Conservation (phyloP, 2,329 filamentous ascomycete genomes). For the Fusarium torreyae region DNA sequence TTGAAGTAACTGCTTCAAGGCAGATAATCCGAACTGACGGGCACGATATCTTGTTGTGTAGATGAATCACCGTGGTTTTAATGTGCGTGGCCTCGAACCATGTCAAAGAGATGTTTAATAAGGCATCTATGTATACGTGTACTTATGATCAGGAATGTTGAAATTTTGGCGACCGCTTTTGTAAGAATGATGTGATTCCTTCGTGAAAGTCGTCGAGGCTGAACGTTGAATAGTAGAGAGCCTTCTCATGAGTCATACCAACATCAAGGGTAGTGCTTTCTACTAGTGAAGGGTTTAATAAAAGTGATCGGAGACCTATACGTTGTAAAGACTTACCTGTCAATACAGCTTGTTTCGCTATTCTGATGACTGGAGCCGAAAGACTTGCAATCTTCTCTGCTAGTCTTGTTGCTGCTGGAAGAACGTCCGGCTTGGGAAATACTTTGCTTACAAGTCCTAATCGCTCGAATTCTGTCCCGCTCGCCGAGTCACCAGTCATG, state of each 20-base stretch:
- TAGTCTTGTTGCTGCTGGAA: constrained; percentile 15
- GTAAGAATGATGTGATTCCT: constrained; percentile 32
- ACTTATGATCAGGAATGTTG: constrained; percentile 19
- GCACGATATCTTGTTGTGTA: too few species aligned
- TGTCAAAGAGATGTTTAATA: too few species aligned
- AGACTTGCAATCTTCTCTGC: constrained; percentile 36
- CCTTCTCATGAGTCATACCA: constrained; percentile 38
- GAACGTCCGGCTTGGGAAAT: constrained; percentile 31
- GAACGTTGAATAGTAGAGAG: constrained; percentile 39
- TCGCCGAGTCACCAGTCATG: constrained; percentile 36
- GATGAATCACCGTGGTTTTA: too few species aligned
- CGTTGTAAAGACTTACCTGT: constrained; percentile 13
- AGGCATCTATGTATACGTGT: too few species aligned
- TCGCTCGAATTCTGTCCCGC: constrained; percentile 33
- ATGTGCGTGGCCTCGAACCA: too few species aligned
- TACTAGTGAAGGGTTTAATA: constrained; percentile 15
- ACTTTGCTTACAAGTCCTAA: constrained; percentile 36
- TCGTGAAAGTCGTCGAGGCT: constrained; percentile 35
- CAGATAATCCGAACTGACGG: too few species aligned
- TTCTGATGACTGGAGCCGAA: constrained; percentile 29
- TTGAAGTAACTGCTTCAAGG: too few species aligned
- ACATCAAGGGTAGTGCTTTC: constrained; percentile 23
- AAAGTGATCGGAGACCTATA: too few species aligned
- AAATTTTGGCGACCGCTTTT: constrained; percentile 28
- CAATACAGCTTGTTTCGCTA: constrained; percentile 38